Evolutionary conservation across 2,329 filamentous ascomycete species (phyloP), one percentile per base, ranked within the genome.

Genomic region (Cladosporium sp.): DNA sequence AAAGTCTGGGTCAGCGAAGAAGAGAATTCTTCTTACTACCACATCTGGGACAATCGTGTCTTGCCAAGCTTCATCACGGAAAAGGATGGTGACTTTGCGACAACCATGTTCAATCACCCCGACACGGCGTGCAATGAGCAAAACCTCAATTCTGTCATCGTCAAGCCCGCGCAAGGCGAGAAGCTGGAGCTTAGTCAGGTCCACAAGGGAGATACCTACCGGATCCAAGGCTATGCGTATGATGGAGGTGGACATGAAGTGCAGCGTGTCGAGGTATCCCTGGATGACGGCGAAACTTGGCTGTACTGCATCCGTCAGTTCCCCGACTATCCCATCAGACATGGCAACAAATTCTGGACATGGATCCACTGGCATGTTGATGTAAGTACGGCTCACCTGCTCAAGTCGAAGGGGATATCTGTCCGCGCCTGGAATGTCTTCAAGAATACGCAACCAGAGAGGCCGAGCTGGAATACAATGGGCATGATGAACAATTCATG

Each of bases 401-500:
- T 76, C 3, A 63, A 65, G 15, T 69, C 73, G 0, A 63, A 68
- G 29, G 69, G 66, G 43, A 73, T 79, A 43, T 65, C 60, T 0
- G 76, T 77, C 4, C 68, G 75, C 15, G 74, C 71, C 52, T 76
- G 73, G 59, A 73, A 78, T 49, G 73, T 73, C 0, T 73, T 72
- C 61, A 78, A 76, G 54, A 76, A 76, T 53, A 76, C 73, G 1
- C 76, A 80, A 54, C 76, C 76, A 1, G 58, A 69, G 51, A 61
- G 68, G 17, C 67, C 68, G 3, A 64, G 61, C 4, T 79, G 76
- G 76, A 79, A 78, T 52, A 65, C 75, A 1, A 69, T 74, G 70
- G 75, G 72, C 9, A 78, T 79, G 74, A 78, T 80, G 76, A 80
- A 79, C 60, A 79, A 79, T 39, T 72, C 70, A 53, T 76, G 72